Evolutionary conservation across 768 basidiomycete genomes (phyloP), one percentile per base, ranked within the genome.

Genomic region (Amanita polypyramis): DNA sequence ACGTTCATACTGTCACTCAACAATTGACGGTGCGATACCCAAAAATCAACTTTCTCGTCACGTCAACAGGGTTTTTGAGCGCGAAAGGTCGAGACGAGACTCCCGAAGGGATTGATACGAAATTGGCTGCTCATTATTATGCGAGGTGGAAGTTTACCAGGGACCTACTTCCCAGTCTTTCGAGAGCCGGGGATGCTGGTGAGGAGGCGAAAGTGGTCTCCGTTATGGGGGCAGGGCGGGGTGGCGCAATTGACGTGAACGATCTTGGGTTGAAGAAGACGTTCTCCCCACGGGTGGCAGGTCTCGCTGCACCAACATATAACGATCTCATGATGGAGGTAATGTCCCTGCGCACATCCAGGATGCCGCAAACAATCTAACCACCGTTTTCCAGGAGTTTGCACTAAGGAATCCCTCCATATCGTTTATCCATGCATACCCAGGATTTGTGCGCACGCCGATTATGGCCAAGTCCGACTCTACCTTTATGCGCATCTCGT

Each of bases 241-340:
- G 68, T 5, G 60, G 57, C 0, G 45, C 54, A 7, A 64, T 77
- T 10, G 64, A 74, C 50, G 39, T 71, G 30, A 61, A 77, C n/a
- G 75, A 78, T 52, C 62, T 79, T 17, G 74, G 68, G 0, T 56
- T 79, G 54, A 73, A 73, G 62, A 73, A 73, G 58, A 60, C 46
- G n/a, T 79, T 65, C 56, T 63, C 60, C 1, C 27, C 66, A 0
- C 9, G 49, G 5, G 65, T 60, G 2, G 70, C 70, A 0, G 68
- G 62, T 1, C 21, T 57, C 29, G 52, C 61, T 1, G 62, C 65
- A 0, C 60, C 67, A 14, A 72, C 74, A 0, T 77, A 77, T 52
- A 77, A 68, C 50, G 76, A 79, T 56, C 54, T 75, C n/a, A 74
- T 75, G 72, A 51, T 77, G 39, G 66, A 75, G 68, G 77, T 74